Conservation (phyloP, 2,329 filamentous ascomycete genomes). For the Colletotrichum incanum region DNA sequence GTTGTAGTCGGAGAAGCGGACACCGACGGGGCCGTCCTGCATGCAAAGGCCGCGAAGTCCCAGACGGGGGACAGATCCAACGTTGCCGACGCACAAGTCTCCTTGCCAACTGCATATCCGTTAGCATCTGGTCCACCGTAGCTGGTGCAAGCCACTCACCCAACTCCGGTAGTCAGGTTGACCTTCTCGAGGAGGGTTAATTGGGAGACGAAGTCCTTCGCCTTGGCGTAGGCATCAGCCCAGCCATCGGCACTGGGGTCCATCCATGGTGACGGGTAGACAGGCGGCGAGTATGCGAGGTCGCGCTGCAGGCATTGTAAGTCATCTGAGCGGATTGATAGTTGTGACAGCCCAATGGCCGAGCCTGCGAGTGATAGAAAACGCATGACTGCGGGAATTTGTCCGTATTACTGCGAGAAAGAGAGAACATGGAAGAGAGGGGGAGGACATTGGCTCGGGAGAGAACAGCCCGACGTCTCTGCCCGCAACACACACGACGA, state of each 20-base stretch:
- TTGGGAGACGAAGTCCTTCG: slow-evolving; percentile 84
- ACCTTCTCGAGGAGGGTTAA: slow-evolving; percentile 91
- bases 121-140: slow-evolving; percentile 44
- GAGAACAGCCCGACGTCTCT: neutral
- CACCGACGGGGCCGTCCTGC: slow-evolving; percentile 87
- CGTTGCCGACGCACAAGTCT: slow-evolving; percentile 84
- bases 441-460: neutral
- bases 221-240: slow-evolving; percentile 82
- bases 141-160: slow-evolving; percentile 66
- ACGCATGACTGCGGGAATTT: neutral
- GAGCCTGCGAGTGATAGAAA: slow-evolving; percentile 1
- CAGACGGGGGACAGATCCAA: slow-evolving; percentile 78
- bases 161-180: slow-evolving; percentile 92
- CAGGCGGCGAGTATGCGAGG: slow-evolving; percentile 67
- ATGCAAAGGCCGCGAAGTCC: slow-evolving; percentile 83
- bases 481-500: neutral
- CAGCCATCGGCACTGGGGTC: slow-evolving; percentile 80
- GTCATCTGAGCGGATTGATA: neutral
- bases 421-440: neutral
- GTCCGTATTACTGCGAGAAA: neutral
- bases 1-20: slow-evolving; percentile 83
- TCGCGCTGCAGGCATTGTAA: slow-evolving; percentile 29
- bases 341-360: neutral
- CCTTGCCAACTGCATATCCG: slow-evolving; percentile 70
- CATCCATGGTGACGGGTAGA: slow-evolving; percentile 92